phyloP scores from a whole-genome alignment of 805 yeast genomes.

The Cyberlindnera mycetangii region DNA sequence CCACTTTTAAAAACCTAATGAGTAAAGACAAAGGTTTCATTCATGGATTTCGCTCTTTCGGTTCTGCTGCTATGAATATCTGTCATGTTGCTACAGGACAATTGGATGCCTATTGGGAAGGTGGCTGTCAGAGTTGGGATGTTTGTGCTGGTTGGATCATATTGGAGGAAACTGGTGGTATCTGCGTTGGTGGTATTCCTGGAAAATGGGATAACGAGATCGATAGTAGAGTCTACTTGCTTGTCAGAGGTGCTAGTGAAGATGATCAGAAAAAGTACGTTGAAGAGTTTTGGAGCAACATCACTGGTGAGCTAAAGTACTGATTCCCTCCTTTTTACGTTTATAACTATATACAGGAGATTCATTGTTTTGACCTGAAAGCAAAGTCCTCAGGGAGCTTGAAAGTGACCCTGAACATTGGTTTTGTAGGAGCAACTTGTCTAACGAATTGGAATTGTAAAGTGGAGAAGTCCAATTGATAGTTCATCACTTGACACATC shows the following conservation, averaged over 20 bases:
- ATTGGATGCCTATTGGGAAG: slow-evolving; percentile 65
- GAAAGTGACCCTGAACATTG: slow-evolving; percentile 90
- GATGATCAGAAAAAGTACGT: slow-evolving; percentile 43
- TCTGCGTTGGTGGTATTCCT: slow-evolving; percentile 51
- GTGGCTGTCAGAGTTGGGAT: slow-evolving; percentile 70
- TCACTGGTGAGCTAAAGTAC: slow-evolving; percentile 44
- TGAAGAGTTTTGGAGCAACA: slow-evolving; percentile 48
- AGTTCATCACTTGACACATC: slow-evolving; percentile 42
- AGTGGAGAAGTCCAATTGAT: slow-evolving; percentile 42
- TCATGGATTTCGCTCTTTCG: slow-evolving; percentile 60
- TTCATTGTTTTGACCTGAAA: slow-evolving; percentile 31
- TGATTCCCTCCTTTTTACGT: slow-evolving; percentile 5
- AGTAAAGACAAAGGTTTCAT: slow-evolving; percentile 51
- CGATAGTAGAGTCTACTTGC: slow-evolving; percentile 51
- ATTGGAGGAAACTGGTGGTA: slow-evolving; percentile 57
- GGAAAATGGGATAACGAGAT: slow-evolving; percentile 47
- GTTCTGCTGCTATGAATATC: slow-evolving; percentile 64
- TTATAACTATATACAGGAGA: background rate
- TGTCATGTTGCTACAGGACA: slow-evolving; percentile 57
- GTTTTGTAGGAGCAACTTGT: slow-evolving; percentile 94
- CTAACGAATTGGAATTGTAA: slow-evolving; percentile 80
- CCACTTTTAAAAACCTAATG: slow-evolving; percentile 44
- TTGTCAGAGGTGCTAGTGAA: slow-evolving; percentile 48
- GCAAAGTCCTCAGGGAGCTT: slow-evolving; percentile 67
- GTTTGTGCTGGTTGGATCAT: slow-evolving; percentile 69